These are phyloP conservation scores for Wallacemonas sp. DNA, from an alignment of 208 protist species.

Conservation along the genomic window DNA sequence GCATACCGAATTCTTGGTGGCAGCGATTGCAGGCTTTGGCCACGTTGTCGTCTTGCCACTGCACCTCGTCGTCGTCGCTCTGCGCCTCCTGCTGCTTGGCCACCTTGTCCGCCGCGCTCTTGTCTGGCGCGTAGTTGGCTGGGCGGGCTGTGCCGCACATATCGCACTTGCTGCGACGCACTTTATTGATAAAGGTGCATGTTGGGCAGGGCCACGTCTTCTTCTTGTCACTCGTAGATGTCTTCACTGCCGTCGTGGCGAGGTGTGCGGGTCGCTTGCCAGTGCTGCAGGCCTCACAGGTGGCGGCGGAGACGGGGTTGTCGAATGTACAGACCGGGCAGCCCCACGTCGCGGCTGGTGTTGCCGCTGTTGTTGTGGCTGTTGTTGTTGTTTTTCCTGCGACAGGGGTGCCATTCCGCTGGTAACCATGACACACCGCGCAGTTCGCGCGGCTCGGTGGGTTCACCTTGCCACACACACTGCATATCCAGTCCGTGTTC, in stretches of 20 bases:
- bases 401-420: slow-evolving; percentile 61
- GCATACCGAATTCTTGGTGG: slow-evolving; percentile 63
- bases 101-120: slow-evolving; percentile 18
- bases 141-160: slow-evolving; percentile 67
- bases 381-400: not conserved
- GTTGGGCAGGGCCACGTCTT: slow-evolving; percentile 56
- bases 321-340: slow-evolving; percentile 84
- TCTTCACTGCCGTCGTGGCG: slow-evolving; percentile 10
- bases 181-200: slow-evolving; percentile 73
- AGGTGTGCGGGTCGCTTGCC: slow-evolving; percentile 68
- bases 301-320: slow-evolving; percentile 42
- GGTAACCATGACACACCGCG: slow-evolving; percentile 57
- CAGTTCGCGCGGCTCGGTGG: slow-evolving; percentile 36
- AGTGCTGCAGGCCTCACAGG: slow-evolving; percentile 74
- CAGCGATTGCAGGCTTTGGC: slow-evolving; percentile 76
- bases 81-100: slow-evolving; percentile 39
- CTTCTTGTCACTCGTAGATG: slow-evolving; percentile 11
- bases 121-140: slow-evolving; percentile 33
- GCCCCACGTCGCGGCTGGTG: slow-evolving; percentile 37
- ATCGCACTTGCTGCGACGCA: slow-evolving; percentile 54
- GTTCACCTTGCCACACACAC: slow-evolving; percentile 66
- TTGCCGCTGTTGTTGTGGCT: not conserved
- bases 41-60: slow-evolving; percentile 80
- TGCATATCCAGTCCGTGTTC: slow-evolving; percentile 51
- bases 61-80: slow-evolving; percentile 62